Percentiles rank a stretch among this genome's conserved stretches.
Conservation (phyloP, 2,329 filamentous ascomycete genomes). For the Daldinia sp. region DNA sequence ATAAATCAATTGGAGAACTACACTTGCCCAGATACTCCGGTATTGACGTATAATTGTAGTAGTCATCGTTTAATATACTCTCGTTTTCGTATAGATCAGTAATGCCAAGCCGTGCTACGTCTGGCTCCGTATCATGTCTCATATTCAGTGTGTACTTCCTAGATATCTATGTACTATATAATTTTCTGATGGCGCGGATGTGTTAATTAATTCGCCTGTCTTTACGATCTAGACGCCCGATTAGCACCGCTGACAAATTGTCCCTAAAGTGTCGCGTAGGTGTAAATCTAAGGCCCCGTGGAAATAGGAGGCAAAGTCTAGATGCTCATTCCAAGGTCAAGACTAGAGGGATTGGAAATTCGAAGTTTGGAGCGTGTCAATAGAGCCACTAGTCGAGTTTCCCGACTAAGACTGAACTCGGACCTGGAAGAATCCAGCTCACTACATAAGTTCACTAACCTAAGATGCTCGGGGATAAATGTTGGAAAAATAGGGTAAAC, state of each 20-base stretch:
- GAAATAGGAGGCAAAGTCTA: not conserved
- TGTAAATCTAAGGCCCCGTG: not conserved
- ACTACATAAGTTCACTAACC: too few species aligned
- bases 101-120: not conserved
- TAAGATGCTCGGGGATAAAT: too few species aligned
- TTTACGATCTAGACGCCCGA: not conserved
- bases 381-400: too few species aligned
- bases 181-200: not conserved
- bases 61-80: not conserved
- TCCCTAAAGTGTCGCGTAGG: not conserved
- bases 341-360: too few species aligned
- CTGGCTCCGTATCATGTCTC: too few species aligned
- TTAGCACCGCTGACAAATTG: not conserved
- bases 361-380: too few species aligned
- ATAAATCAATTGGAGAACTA: not conserved
- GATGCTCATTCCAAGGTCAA: not conserved
- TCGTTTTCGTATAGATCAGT: not conserved
- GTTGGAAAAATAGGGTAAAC: too few species aligned
- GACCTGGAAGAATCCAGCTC: too few species aligned
- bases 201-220: not conserved
- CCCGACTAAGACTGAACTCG: too few species aligned
- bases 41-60: not conserved
- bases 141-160: not conserved
- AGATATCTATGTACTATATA: not conserved
- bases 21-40: too few species aligned